phyloP scores from a whole-genome alignment of 148 eudicot genomes.

The Rhododendron kiyosumense region DNA sequence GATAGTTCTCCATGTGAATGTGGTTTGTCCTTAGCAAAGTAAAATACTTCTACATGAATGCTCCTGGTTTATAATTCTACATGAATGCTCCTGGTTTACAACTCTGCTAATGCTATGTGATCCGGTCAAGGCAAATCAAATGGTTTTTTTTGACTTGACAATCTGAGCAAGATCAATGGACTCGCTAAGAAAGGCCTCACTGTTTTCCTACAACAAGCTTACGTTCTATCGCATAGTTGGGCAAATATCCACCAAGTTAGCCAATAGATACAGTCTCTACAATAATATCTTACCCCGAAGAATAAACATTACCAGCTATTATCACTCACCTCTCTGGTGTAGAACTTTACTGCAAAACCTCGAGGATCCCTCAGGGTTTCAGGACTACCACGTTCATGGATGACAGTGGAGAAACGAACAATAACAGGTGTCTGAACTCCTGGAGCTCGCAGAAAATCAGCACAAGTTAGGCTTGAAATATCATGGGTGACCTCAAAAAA shows the following conservation, averaged over 20 bases:
- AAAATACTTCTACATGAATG: background rate
- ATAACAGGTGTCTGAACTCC: constrained; percentile 95
- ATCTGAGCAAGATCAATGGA: background rate
- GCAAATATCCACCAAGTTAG: background rate
- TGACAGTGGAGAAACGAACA: constrained; percentile 94
- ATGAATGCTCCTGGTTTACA: background rate
- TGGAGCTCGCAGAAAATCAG: constrained; percentile 87
- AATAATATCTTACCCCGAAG: background rate
- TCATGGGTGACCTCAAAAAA: constrained; percentile 91
- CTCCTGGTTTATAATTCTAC: background rate
- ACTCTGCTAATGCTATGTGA: background rate
- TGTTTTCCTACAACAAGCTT: background rate
- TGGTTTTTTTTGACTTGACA: background rate
- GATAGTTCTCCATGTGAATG: background rate
- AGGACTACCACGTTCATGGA: constrained; percentile 98
- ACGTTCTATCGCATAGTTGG: background rate
- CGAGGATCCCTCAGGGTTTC: constrained; percentile 93
- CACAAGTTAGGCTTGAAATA: constrained; percentile 74
- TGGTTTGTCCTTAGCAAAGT: background rate
- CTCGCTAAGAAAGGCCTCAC: background rate
- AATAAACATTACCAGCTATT: background rate
- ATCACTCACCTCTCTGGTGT: constrained; percentile 80
- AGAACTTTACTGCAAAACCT: constrained; percentile 95
- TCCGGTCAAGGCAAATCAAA: background rate
- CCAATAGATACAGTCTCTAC: background rate